Evolutionary conservation across 305 asterid genomes (phyloP), one percentile per base, ranked within the genome.

Genomic region (Petunia hybrid): DNA sequence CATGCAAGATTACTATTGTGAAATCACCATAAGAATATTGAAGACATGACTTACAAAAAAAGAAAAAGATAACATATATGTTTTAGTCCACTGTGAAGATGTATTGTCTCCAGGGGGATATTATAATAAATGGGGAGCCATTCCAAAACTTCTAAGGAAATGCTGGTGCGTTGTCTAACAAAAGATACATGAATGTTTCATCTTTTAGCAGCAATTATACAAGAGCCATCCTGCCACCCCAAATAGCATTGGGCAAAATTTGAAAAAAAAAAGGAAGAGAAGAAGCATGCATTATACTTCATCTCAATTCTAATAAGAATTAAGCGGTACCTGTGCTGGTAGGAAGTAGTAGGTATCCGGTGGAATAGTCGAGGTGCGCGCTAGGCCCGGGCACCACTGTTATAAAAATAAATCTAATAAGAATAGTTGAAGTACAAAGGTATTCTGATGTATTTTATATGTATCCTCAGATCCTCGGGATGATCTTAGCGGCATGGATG

Each of bases 401-500:
- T 0, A 22, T 22, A 22, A 22, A 22, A 22, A 22, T 22, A 22
- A 22, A 22, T 73, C 62, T 73, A 10, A 51, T 73, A 31, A 48
- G 8, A 22, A 48, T 36, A 35, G 62, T 12, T 73, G 35, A 35
- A 48, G 36, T 31, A 73, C 6, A 45, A 48, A 48, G 43, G 53
- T 35, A 35, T 48, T 73, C 78, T 73, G 35, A 73, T 35, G 62
- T 68, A 74, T 81, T 78, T 86, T 36, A 61, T 73, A 48, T 79
- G 83, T 81, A 61, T 78, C 82, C 35, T 82, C 94, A 95, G 99
- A 95, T 89, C 99, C 99, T 80, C 91, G 99, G 53, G 99, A 95
- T 83, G 98, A 95, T 89, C 98, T 95, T 70, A 85, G 99, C 8
- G 99, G 99, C 81, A 92, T 91, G 96, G 99, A 95, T 87, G 97